Conservation (phyloP, 495 filamentous ascomycete genomes). For the Hyphodiscus hymeniophilus region DNA sequence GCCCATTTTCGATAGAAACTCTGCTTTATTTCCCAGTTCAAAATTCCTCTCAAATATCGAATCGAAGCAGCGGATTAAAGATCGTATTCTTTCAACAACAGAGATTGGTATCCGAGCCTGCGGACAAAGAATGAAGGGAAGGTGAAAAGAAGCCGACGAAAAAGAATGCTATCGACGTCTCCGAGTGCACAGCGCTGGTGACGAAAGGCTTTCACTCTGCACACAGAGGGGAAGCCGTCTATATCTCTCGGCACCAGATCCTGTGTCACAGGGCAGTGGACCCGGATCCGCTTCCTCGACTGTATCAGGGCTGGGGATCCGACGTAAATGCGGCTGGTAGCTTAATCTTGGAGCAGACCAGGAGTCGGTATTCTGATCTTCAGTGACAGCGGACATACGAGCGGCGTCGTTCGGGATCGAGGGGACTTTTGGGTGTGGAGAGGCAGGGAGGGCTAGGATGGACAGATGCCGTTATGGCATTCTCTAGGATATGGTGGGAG, state of each 20-base stretch:
- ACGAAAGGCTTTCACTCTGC: not conserved
- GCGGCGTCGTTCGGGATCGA: conserved; percentile 10
- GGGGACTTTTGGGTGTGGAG: not conserved
- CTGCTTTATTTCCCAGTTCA: not conserved
- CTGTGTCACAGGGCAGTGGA: conserved; percentile 8
- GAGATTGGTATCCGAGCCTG: conserved; percentile 18
- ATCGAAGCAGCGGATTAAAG: conserved; percentile 18
- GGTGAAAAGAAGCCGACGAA: conserved; percentile 4
- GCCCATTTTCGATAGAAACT: conserved; percentile 89
- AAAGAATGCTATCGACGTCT: conserved; percentile 24
- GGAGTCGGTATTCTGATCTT: conserved; percentile 20
- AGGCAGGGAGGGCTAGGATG: not conserved
- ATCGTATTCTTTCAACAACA: too few relatives aligned
- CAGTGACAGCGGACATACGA: conserved; percentile 24
- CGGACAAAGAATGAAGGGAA: conserved; percentile 16
- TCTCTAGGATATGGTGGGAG: conserved; percentile 1
- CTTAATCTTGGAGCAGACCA: conserved; percentile 19
- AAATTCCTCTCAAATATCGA: conserved; percentile 5
- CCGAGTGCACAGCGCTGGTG: conserved; percentile 22
- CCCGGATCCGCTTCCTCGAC: conserved; percentile 6
- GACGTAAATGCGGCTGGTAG: conserved; percentile 5
- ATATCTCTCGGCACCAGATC: conserved; percentile 19
- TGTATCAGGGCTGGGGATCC: conserved; percentile 15
- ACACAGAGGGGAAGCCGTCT: conserved; percentile 9
- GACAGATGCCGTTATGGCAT: conserved; percentile 11